A percentile compares a stretch with the other conserved stretches of the same genome.
phyloP scores from a whole-genome alignment of 495 filamentous ascomycete species.

The Jackrogersella minutella region DNA sequence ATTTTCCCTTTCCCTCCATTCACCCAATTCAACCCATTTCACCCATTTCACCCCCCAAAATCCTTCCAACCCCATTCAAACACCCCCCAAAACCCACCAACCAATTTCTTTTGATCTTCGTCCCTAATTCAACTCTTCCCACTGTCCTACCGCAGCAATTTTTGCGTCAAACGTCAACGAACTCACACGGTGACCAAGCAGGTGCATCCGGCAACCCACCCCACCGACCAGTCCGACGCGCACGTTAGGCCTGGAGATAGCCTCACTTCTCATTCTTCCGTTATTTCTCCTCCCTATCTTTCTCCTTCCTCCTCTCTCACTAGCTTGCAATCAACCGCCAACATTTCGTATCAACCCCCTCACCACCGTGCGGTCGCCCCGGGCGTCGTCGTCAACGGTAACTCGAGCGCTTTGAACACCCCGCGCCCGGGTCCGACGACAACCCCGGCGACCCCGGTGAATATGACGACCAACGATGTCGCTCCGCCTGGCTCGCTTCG shows the following conservation, averaged over 20 bases:
- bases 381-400: conserved; percentile 47
- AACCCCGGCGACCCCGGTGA: conserved; percentile 37
- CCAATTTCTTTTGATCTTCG: conserved; percentile 33
- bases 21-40: background rate
- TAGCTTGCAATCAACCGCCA: conserved; percentile 32
- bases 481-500: conserved; percentile 48
- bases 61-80: background rate
- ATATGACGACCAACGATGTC: conserved; percentile 41
- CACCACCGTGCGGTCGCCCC: conserved; percentile 45
- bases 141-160: conserved; percentile 33
- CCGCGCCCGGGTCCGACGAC: conserved; percentile 43
- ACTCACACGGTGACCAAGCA: conserved; percentile 38
- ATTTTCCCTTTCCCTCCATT: background rate
- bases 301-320: conserved; percentile 7
- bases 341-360: conserved; percentile 43
- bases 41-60: too few relatives aligned
- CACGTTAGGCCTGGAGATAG: conserved; percentile 5
- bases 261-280: background rate
- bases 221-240: conserved; percentile 20
- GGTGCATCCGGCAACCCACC: conserved; percentile 13
- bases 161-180: conserved; percentile 17
- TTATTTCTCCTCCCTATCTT: background rate
- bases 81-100: conserved; percentile 12
- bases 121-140: conserved; percentile 29
- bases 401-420: conserved; percentile 49